Conservation (phyloP, 208 protist genomes). For the Leptomonas seymouri region DNA sequence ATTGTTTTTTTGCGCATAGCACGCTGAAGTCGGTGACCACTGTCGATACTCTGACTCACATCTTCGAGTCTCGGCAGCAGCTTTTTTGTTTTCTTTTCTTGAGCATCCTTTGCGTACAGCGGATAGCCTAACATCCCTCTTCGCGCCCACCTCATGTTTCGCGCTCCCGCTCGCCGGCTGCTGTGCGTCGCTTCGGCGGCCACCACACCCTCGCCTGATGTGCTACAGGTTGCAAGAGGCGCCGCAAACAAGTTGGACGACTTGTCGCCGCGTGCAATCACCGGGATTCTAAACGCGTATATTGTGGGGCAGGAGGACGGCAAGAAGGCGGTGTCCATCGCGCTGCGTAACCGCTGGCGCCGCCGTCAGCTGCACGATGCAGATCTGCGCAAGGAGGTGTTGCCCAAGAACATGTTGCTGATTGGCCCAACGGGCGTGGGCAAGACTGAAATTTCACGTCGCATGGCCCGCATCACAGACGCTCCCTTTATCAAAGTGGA, state of each 20-base stretch:
- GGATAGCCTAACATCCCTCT: background rate
- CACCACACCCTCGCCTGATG: constrained; percentile 58
- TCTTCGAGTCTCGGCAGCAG: no score
- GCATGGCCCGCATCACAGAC: constrained; percentile 96
- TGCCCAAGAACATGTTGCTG: constrained; percentile 95
- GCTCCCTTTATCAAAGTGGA: constrained; percentile 98
- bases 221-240: constrained; percentile 53
- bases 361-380: constrained; percentile 80
- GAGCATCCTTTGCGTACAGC: no score
- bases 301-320: constrained; percentile 96
- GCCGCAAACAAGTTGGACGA: constrained; percentile 69
- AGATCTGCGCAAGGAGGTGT: constrained; percentile 80
- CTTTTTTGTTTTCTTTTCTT: no score
- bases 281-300: constrained; percentile 93
- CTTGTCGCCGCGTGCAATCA: constrained; percentile 91
- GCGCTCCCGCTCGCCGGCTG: constrained; percentile 44
- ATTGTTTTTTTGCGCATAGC: no score
- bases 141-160: constrained; percentile 48
- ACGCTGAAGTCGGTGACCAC: no score
- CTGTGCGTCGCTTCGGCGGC: constrained; percentile 50
- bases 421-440: constrained; percentile 93
- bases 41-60: no score
- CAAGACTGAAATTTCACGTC: constrained; percentile 96
- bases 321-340: constrained; percentile 97
- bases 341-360: constrained; percentile 96